These are phyloP conservation scores for Neocatenulostroma microsporum DNA, from an alignment of 2,329 filamentous ascomycete species.

Conservation along the genomic window DNA sequence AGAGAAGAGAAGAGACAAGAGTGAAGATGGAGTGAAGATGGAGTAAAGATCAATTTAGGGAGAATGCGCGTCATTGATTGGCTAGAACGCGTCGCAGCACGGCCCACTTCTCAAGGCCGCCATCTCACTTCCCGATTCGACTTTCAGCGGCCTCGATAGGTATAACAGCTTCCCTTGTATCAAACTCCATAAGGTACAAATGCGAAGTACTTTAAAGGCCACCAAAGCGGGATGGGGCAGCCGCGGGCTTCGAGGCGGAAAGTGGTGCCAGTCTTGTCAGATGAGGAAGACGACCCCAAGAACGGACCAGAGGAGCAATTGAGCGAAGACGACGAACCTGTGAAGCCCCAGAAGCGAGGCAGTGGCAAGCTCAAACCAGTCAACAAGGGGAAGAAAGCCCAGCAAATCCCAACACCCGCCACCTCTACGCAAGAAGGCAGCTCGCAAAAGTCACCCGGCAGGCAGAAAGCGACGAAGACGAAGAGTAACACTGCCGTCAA, in stretches of 20 bases:
- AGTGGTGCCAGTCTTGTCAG: conserved; percentile 19
- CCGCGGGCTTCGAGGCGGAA: conserved; percentile 22
- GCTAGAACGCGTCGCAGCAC: too few species aligned
- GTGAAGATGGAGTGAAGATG: too few species aligned
- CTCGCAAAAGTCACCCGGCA: conserved; percentile 15
- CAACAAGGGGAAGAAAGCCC: conserved; percentile 12
- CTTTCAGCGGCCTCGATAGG: too few species aligned
- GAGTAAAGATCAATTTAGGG: neutral
- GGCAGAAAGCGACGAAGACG: conserved; percentile 11
- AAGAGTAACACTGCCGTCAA: conserved; percentile 25
- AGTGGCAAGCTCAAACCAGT: conserved; percentile 18
- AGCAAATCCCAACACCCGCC: conserved; percentile 6
- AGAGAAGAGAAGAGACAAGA: too few species aligned
- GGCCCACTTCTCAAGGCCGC: too few species aligned
- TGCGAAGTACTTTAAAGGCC: neutral
- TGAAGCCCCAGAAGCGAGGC: conserved; percentile 11
- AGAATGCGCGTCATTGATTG: conserved; percentile 1
- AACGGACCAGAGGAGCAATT: conserved; percentile 2
- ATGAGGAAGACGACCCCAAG: conserved; percentile 18
- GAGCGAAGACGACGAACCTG: conserved; percentile 9
- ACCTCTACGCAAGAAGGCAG: conserved; percentile 7
- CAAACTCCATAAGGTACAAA: too few species aligned
- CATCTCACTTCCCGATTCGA: too few species aligned
- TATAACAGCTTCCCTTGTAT: too few species aligned
- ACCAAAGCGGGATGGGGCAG: conserved; percentile 23